Conservation (phyloP, 371 early-diverging fungal species). For the Zopfochytrium polystomum region DNA sequence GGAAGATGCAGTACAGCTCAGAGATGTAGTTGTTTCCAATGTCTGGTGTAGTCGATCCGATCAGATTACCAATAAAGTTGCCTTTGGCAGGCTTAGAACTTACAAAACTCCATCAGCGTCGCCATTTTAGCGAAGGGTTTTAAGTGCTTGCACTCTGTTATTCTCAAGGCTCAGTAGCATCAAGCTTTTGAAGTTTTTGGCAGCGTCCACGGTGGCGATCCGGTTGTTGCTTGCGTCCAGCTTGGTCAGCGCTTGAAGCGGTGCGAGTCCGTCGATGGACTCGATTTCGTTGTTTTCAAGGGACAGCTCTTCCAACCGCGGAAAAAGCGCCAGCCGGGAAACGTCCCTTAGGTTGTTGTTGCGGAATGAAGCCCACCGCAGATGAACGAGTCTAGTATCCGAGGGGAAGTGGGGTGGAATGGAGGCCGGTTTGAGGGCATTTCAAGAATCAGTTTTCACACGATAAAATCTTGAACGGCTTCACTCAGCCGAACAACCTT, state of each 20-base stretch:
- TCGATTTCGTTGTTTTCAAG: slow-evolving; percentile 51
- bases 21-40: slow-evolving; percentile 49
- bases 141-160: slow-evolving; percentile 39
- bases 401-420: too few species aligned
- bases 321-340: slow-evolving; percentile 31
- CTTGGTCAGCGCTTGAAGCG: slow-evolving; percentile 39
- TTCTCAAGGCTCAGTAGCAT: slow-evolving; percentile 49
- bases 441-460: not conserved
- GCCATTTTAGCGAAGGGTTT: slow-evolving; percentile 41
- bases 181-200: slow-evolving; percentile 37
- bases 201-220: slow-evolving; percentile 35
- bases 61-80: too few species aligned
- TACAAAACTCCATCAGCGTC: slow-evolving; percentile 54
- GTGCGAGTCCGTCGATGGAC: slow-evolving; percentile 39
- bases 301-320: slow-evolving; percentile 44
- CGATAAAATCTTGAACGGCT: not conserved
- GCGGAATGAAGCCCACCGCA: slow-evolving; percentile 50
- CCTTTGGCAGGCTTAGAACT: too few species aligned
- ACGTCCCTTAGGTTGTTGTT: slow-evolving; percentile 49
- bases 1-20: slow-evolving; percentile 48
- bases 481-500: slow-evolving; percentile 18
- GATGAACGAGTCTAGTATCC: slow-evolving; percentile 36
- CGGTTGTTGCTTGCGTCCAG: slow-evolving; percentile 48
- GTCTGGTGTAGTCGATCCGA: too few species aligned
- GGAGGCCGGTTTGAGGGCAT: too few species aligned